A percentile compares a stretch with the other conserved stretches of the same genome.
These are phyloP conservation scores for Coniella lustricola DNA, from an alignment of 2,329 filamentous ascomycete genomes.

Conservation along the genomic window DNA sequence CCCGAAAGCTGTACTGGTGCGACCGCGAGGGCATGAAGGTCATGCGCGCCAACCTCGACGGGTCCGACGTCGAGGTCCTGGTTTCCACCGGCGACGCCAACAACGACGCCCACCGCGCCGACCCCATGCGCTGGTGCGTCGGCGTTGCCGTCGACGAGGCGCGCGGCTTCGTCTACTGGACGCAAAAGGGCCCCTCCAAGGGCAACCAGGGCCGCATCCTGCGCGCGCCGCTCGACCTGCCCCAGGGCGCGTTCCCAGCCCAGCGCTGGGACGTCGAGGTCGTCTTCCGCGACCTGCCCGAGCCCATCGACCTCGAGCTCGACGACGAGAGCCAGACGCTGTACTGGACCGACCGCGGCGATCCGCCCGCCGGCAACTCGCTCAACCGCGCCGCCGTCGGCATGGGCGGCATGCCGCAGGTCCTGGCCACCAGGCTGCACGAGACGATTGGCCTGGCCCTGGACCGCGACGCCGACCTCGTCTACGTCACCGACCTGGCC, in stretches of 20 bases:
- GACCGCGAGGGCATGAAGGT: conserved; percentile 39
- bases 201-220: conserved; percentile 45
- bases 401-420: conserved; percentile 8
- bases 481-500: conserved; percentile 11
- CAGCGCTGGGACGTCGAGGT: conserved; percentile 34
- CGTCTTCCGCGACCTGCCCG: conserved; percentile 39
- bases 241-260: conserved; percentile 21
- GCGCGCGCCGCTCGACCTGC: conserved; percentile 36
- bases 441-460: conserved; percentile 10
- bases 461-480: conserved; percentile 8
- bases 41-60: conserved; percentile 32
- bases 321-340: conserved; percentile 37
- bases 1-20: conserved; percentile 32
- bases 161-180: conserved; percentile 46
- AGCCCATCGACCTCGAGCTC: conserved; percentile 52
- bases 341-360: conserved; percentile 57
- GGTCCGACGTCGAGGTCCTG: conserved; percentile 32
- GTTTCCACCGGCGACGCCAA: conserved; percentile 19
- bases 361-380: conserved; percentile 46
- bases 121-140: conserved; percentile 43
- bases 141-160: conserved; percentile 42
- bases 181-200: conserved; percentile 51
- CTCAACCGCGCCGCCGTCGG: conserved; percentile 34
- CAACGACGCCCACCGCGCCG: conserved; percentile 17
- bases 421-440: conserved; percentile 10